These are phyloP conservation scores for Cutaneotrichosporon cutaneum DNA, from an alignment of 1,284 basidiomycete species.

Conservation along the genomic window DNA sequence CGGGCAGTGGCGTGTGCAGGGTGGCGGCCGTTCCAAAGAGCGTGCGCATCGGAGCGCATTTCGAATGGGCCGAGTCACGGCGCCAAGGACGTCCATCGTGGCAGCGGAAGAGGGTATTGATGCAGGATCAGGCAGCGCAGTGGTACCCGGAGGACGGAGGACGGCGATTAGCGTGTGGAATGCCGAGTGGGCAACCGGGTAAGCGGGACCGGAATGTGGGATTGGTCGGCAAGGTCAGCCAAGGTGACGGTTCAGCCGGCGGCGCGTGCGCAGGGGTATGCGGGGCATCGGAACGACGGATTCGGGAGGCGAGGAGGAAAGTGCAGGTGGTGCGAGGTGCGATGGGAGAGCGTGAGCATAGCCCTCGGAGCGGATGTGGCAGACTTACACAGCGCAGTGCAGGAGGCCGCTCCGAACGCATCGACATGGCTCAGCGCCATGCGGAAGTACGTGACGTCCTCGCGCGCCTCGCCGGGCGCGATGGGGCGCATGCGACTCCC, in stretches of 20 bases:
- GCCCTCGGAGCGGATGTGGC: background rate
- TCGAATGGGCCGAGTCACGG: background rate
- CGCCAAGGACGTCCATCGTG: background rate
- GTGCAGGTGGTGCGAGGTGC: background rate
- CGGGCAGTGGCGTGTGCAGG: background rate
- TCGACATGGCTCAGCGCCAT: constrained; percentile 29
- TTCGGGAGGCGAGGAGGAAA: background rate
- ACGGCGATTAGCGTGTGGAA: background rate
- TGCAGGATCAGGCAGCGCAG: background rate
- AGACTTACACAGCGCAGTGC: constrained; percentile 34
- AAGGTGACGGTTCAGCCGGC: background rate
- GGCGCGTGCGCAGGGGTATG: background rate
- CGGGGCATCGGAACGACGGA: background rate
- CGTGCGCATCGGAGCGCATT: background rate
- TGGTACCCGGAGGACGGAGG: background rate
- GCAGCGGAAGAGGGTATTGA: background rate
- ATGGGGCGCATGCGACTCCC: constrained; percentile 13
- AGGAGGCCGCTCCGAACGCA: constrained; percentile 25
- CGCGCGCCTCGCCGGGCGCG: constrained; percentile 14
- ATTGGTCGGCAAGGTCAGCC: background rate
- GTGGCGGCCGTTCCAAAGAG: background rate
- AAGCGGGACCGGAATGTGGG: background rate
- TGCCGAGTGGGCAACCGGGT: constrained; percentile 3
- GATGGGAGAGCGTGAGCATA: background rate
- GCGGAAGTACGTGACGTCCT: constrained; percentile 37